These are phyloP conservation scores for Parastagonospora avenae DNA, from an alignment of 2,329 filamentous ascomycete genomes.

Conservation along the genomic window DNA sequence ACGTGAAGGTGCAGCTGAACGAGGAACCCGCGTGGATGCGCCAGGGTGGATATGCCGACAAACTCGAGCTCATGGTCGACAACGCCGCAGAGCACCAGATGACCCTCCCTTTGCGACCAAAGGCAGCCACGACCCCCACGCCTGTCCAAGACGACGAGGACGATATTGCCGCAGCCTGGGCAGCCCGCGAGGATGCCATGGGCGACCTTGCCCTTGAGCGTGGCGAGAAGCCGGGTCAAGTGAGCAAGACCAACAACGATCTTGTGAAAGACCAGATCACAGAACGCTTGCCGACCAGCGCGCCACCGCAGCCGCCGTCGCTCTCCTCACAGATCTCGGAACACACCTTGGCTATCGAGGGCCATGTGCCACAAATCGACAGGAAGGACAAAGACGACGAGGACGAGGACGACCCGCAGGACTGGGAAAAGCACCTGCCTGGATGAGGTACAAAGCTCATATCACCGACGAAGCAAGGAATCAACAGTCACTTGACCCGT, in stretches of 20 bases:
- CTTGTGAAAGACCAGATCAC: slow-evolving; percentile 40
- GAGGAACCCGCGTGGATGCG: slow-evolving; percentile 87
- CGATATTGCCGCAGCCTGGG: slow-evolving; percentile 40
- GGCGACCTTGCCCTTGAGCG: slow-evolving; percentile 52
- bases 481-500: neutral
- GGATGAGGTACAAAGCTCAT: slow-evolving; percentile 19
- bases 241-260: slow-evolving; percentile 38
- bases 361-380: slow-evolving; percentile 40
- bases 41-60: slow-evolving; percentile 53
- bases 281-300: slow-evolving; percentile 28
- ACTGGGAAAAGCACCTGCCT: slow-evolving; percentile 44
- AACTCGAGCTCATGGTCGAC: slow-evolving; percentile 49
- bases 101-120: slow-evolving; percentile 35
- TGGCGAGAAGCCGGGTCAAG: slow-evolving; percentile 46
- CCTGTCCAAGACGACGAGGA: slow-evolving; percentile 35
- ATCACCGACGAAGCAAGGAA: neutral
- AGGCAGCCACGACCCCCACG: slow-evolving; percentile 8
- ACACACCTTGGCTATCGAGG: slow-evolving; percentile 46
- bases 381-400: slow-evolving; percentile 22
- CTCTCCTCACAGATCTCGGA: slow-evolving; percentile 19
- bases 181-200: slow-evolving; percentile 40
- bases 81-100: slow-evolving; percentile 33
- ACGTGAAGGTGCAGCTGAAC: slow-evolving; percentile 85
- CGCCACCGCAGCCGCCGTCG: slow-evolving; percentile 33
- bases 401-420: slow-evolving; percentile 32